Base-by-base conservation (phyloP, 495 filamentous ascomycete species). In the Cudoniella acicularis region DNA sequence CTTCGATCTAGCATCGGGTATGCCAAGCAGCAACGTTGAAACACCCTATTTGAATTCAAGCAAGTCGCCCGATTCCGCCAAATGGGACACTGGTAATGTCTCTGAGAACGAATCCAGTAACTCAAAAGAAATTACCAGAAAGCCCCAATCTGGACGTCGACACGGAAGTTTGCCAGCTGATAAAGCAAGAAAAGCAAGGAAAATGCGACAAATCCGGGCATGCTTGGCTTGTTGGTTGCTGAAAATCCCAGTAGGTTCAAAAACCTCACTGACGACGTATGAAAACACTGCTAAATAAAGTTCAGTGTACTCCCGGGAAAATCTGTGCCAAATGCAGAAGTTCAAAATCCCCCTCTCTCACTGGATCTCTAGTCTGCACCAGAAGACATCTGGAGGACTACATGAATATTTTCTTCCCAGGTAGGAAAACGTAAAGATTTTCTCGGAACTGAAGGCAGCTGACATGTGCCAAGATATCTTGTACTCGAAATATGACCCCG, bases 151-250 rank as follows among this genome's bases (percentile, higher is more conserved):
- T 50, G 24, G 45, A 18, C n/a, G 55, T 41, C 55, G 55, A 11
- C 43, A 50, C 3, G 55, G 55, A 16, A 24, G 43, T 11, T 51
- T 57, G 27, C 18, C 25, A 13, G 41, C 55, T 26, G 55, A 57
- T 18, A 43, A 11, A 13, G 55, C 55, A 13, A 57, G 25, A 26
- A 49, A 50, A 6, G 55, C 55, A 26, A 42, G 18, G 11, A 24
- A 57, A 23, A 57, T 57, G 55, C 47, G 55, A 43, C 13, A 57
- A 2, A 8, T 57, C 24, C 18, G 46, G 27, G 55, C 55, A 18
- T 57, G 55, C 48, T 22, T 57, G 13, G 17, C 45, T 1, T 57
- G 55, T 50, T 17, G 20, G 22, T 40, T 57, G 2, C 26, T 42
- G 43, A 57, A 57, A 57, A 41, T 51, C 2, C 43, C 3, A 8